Conservation (phyloP, 345 rosid species). For the Syzygium oleosum region DNA sequence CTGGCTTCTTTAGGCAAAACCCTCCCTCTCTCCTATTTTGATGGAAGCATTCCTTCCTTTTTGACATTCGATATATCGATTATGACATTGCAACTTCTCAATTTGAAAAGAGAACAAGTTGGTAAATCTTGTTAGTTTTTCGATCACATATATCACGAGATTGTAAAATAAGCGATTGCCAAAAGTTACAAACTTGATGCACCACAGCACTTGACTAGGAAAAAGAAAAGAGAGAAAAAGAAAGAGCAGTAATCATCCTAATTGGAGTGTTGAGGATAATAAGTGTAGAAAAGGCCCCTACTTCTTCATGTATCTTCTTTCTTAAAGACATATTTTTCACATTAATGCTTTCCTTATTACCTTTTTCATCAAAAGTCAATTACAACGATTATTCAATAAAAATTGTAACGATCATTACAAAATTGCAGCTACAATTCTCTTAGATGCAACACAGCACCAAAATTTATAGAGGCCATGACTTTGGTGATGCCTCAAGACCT, state of each 20-base stretch:
- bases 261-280: neutral
- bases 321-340: neutral
- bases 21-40: neutral
- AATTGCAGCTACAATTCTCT: neutral
- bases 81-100: neutral
- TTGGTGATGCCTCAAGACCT: slow-evolving; percentile 44
- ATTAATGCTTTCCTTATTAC: neutral
- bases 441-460: slow-evolving; percentile 8
- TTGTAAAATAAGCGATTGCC: neutral
- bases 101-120: neutral
- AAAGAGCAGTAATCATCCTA: neutral
- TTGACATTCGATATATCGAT: neutral
- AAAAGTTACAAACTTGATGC: neutral
- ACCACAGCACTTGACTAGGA: neutral
- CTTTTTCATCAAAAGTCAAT: neutral
- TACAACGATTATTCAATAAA: neutral
- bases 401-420: neutral
- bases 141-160: neutral
- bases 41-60: neutral
- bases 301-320: neutral
- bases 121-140: neutral
- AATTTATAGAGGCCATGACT: slow-evolving; percentile 18
- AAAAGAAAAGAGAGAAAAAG: neutral
- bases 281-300: neutral
- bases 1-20: neutral